Evolutionary conservation across 352 stramenopile species (phyloP), one percentile per base, ranked within the genome.

Genomic region (Phytophthora europaea): DNA sequence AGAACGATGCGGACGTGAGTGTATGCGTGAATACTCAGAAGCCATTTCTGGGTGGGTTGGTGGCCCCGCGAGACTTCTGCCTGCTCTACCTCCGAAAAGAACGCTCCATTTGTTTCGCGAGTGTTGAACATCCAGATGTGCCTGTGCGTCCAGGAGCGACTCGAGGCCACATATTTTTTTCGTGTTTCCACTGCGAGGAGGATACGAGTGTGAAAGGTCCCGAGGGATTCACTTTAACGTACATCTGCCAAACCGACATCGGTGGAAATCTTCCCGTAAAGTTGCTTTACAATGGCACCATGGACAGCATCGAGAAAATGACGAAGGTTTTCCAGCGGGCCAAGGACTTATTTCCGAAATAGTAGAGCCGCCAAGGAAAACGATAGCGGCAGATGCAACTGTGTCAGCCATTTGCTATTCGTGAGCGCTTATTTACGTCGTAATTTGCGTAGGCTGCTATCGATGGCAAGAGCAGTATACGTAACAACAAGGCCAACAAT

Each of bases 261-360:
- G 67, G 75, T 23, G 81, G 82, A 38, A 84, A 71, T 51, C 65
- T 92, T 34, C 82, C 84, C 0, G 58, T 73, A 10, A 83, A 81
- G 26, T 71, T 92, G 31, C 73, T 88, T 18, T 84, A 89, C 68
- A 90, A 77, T 58, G 84, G 82, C 47, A 86, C 78, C 45, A 78
- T 87, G 31, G 84, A 91, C 79, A 89, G 78, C 65, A 83, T 90
- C 79, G 73, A 82, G 47, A 90, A 89, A 61, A 80, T 89, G 67
- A 73, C 85, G 34, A 87, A 84, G 55, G 72, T 82, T 23, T 88
- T 88, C 64, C 71, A 75, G 22, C 67, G 85, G 13, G 80, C 79
- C 9, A 65, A 78, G 20, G 77, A 79, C 60, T 58, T 83, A 31
- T 88, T 88, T 54, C 58, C 34, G 22, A 77, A 23, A 65, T 68